Evolutionary conservation across 768 basidiomycete species (phyloP), one percentile per base, ranked within the genome.

Genomic region (Pulveroboletus sp.): DNA sequence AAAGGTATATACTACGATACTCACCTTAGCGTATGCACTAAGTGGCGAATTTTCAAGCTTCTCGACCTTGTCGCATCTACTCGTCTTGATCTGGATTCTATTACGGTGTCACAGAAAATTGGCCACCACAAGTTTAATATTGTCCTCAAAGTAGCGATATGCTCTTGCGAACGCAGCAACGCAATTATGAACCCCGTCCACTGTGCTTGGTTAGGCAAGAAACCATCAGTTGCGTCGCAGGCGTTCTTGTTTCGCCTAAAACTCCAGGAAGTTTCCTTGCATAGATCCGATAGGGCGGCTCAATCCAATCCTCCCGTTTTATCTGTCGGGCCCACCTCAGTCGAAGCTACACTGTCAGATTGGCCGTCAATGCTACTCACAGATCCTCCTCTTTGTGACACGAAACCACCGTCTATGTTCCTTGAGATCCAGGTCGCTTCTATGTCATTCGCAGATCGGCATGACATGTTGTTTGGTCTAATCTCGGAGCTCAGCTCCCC

Each of bases 321-420:
- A 32, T 51, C 44, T 73, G 51, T 83, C 14, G 74, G 74, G 27
- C 43, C 53, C 11, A 50, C 47, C 42, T 57, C 58, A 11, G 40
- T 59, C 21, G 62, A 68, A 5, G 47, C 76, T 14, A 64, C 85
- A 21, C 64, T 74, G 18, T 76, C 76, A 3, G 80, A 82, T 62
- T 89, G 84, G 84, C 81, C 83, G 8, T 63, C 75, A 37, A 80
- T 83, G 57, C 62, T 83, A 39, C 53, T 67, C 11, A n/a, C 46
- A 17, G 36, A 44, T 48, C 42, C 38, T 39, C 39, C 32, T 44
- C 39, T 41, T 41, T 48, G 78, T 21, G 83, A 84, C 58, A 76
- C 81, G 8, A 83, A 82, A 59, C 71, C 76, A 9, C 74, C 86
- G 10, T 70, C 83, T 11, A 41, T 86, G 17, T 76, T 76, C 26